A percentile compares a stretch with the other conserved stretches of the same genome.
Evolutionary conservation across 2,329 filamentous ascomycete species (phyloP).

Genomic region (Fusarium solani-melongenae): DNA sequence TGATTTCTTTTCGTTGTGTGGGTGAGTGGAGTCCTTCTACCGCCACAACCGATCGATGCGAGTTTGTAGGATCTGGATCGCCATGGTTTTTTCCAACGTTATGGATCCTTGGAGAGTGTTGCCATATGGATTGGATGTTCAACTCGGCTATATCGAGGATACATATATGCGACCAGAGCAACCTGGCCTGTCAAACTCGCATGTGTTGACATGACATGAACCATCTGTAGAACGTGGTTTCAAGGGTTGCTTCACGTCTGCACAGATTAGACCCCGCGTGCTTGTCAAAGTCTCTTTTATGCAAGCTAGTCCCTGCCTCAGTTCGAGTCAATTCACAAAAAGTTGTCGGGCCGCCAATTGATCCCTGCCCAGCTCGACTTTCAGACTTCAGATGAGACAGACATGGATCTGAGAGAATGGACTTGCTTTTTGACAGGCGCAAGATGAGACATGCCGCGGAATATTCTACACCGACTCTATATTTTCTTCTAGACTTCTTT

Average conservation of each 20-base stretch:
- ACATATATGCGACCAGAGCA: neutral
- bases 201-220: neutral
- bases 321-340: neutral
- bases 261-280: neutral
- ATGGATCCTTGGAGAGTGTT: neutral
- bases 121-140: neutral
- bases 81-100: neutral
- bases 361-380: neutral
- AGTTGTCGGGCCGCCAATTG: neutral
- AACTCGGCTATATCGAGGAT: neutral
- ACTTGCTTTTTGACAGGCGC: neutral
- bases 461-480: neutral
- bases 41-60: slow-evolving; percentile 37
- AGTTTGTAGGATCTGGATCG: slow-evolving; percentile 15
- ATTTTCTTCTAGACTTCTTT: neutral
- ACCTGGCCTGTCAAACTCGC: neutral
- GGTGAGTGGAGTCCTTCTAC: slow-evolving; percentile 16
- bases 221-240: neutral
- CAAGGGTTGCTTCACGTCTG: neutral
- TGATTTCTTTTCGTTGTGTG: neutral
- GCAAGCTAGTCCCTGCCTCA: neutral
- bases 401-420: neutral
- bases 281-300: neutral
- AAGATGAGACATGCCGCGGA: neutral
- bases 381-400: slow-evolving; percentile 1